These are phyloP conservation scores for Neofusicoccum umdonicola DNA, from an alignment of 2,329 filamentous ascomycete species.

Conservation along the genomic window DNA sequence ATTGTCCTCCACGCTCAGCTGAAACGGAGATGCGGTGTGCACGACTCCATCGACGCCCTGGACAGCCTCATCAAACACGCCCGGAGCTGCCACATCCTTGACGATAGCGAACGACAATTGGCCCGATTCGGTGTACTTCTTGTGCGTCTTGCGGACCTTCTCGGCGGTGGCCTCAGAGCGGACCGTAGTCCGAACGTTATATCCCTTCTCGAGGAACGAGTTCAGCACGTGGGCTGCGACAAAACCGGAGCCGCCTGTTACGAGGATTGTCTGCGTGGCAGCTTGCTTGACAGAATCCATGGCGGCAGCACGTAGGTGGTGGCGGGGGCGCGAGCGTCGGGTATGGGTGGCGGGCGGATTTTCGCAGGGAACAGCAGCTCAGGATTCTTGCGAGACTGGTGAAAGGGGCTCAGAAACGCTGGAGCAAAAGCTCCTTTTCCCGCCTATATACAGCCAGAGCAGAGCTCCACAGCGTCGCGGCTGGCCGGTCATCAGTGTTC, in stretches of 20 bases:
- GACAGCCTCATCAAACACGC: conserved; percentile 39
- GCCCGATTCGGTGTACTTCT: conserved; percentile 28
- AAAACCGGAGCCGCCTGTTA: conserved; percentile 26
- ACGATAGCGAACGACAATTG: conserved; percentile 46
- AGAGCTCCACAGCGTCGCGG: not conserved
- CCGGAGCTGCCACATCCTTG: conserved; percentile 41
- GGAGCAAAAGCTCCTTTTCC: not conserved
- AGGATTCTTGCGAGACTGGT: not conserved
- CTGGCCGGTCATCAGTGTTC: not conserved
- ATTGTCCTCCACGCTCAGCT: conserved; percentile 9
- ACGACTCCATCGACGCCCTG: conserved; percentile 45
- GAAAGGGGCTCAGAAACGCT: not conserved
- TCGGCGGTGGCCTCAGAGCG: conserved; percentile 23
- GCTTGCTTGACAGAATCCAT: conserved; percentile 8
- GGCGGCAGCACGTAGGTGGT: not conserved
- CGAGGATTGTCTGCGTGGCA: conserved; percentile 20
- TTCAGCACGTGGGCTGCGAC: conserved; percentile 26
- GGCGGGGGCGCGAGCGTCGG: not conserved
- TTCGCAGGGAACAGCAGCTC: not conserved
- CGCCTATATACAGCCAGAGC: not conserved
- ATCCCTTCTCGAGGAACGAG: conserved; percentile 20
- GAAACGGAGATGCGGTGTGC: conserved; percentile 42
- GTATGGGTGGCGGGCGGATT: conserved; percentile 4
- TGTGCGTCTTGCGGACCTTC: conserved; percentile 39
- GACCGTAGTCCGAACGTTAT: conserved; percentile 22